Evolutionary conservation across 73 alveolate species (phyloP).

Genomic region (Stentor coeruleus): DNA sequence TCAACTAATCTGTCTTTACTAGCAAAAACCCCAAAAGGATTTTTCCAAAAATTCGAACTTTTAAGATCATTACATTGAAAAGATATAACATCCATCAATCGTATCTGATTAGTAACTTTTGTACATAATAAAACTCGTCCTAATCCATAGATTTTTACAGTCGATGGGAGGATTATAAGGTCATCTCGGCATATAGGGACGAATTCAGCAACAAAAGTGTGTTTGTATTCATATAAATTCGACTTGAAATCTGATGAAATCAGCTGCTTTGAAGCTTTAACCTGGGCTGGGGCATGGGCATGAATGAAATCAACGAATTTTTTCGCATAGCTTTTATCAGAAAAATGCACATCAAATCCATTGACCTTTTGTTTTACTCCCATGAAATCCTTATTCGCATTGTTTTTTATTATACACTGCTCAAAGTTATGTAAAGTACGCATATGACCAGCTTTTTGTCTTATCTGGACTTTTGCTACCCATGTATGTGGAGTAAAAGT

Average conservation of each 20-base stretch:
- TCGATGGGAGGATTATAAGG: slow-evolving; percentile 75
- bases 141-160: slow-evolving; percentile 81
- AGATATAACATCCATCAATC: slow-evolving; percentile 86
- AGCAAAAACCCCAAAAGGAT: slow-evolving; percentile 64
- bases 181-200: slow-evolving; percentile 97
- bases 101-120: slow-evolving; percentile 81
- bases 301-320: slow-evolving; percentile 84
- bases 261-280: slow-evolving; percentile 82
- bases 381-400: slow-evolving; percentile 83
- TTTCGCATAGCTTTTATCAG: slow-evolving; percentile 81
- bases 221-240: slow-evolving; percentile 76
- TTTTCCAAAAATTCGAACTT: slow-evolving; percentile 82
- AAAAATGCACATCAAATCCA: slow-evolving; percentile 96
- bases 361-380: slow-evolving; percentile 87
- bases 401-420: slow-evolving; percentile 83
- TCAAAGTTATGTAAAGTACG: slow-evolving; percentile 91
- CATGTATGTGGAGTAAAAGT: slow-evolving; percentile 98
- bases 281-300: slow-evolving; percentile 64
- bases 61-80: slow-evolving; percentile 82
- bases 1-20: slow-evolving; percentile 26
- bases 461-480: slow-evolving; percentile 83
- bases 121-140: slow-evolving; percentile 91
- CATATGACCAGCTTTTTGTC: slow-evolving; percentile 91
- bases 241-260: slow-evolving; percentile 91
- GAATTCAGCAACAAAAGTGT: slow-evolving; percentile 84